Conservation (phyloP, 257 asterid species). For the Mitragyna speciosa region DNA sequence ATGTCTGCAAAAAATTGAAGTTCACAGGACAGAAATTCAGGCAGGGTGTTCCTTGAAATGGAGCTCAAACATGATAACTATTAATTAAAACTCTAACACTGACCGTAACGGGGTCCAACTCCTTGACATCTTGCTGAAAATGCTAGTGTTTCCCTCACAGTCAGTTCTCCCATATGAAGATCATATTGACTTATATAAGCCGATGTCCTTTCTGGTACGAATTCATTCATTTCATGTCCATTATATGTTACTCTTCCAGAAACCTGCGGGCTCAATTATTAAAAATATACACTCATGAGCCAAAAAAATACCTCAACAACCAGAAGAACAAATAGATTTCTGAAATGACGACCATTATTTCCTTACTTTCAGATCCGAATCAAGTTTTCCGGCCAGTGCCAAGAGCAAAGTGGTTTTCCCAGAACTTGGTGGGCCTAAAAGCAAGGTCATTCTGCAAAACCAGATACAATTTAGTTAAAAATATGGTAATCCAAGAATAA, state of each 20-base stretch:
- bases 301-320: neutral
- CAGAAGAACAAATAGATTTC: neutral
- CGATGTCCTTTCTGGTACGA: slow-evolving; percentile 55
- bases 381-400: slow-evolving; percentile 69
- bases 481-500: neutral
- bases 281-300: neutral
- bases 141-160: slow-evolving; percentile 65
- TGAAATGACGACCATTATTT: neutral
- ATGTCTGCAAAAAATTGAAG: slow-evolving; percentile 38
- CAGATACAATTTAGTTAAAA: neutral
- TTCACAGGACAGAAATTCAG: neutral
- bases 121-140: slow-evolving; percentile 78
- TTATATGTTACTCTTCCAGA: slow-evolving; percentile 58
- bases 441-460: slow-evolving; percentile 59
- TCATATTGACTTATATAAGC: slow-evolving; percentile 70
- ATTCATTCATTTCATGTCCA: slow-evolving; percentile 59
- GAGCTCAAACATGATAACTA: neutral
- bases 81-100: neutral
- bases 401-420: slow-evolving; percentile 66
- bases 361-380: slow-evolving; percentile 45
- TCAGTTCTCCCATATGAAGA: slow-evolving; percentile 65
- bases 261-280: slow-evolving; percentile 30
- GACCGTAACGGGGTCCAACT: slow-evolving; percentile 59
- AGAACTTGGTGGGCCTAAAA: slow-evolving; percentile 72
- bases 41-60: neutral